Base-by-base conservation (phyloP, 2,329 filamentous ascomycete species). In the Epichloe hybrida region DNA sequence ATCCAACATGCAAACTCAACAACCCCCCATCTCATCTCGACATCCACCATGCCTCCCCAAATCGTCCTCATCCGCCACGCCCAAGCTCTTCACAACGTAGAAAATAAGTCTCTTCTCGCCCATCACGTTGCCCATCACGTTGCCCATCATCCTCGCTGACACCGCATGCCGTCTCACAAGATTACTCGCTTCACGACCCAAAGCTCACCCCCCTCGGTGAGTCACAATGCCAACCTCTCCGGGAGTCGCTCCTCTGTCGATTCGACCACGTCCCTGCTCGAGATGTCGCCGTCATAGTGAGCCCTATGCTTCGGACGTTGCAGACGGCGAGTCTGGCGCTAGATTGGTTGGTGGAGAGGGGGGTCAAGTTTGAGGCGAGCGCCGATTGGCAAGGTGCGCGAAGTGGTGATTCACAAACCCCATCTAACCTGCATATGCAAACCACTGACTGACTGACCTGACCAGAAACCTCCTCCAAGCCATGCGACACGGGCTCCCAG, bases 51-150 rank as follows among this genome's bases (percentile, higher is more conserved):
- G 76, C 61, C 76, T 48, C 76, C 75, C 1, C 77, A 70, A 0
- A 59, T 96, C 53, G 86, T 97, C 57, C 74, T 97, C 61, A 83
- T 96, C 61, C 86, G 91, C 58, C 91, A 97, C 74, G 91, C 87
- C 15, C 87, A 97, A 66, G 77, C 72, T 8, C 60, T 71, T n/a
- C 77, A 80, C 62, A 80, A 80, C 53, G 65, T 69, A 13, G 60
- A 66, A 47, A 63, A 78, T 78, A 69, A 67, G 75, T 74, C 27
- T 31, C 27, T 11, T 49, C 49, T 44, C 50, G 34, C 48, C 20
- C 31, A 27, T 39, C 20, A 13, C 5, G 39, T 13, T 31, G 34
- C 48, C 20, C 31, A 27, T 39, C 20, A 13, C 5, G 39, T 13
- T 31, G 27, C 17, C 9, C 39, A 43, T 36, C 2, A n/a, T 45